Base-by-base conservation (phyloP, 2,329 filamentous ascomycete genomes). In the Pseudophaeomoniella oleicola region DNA sequence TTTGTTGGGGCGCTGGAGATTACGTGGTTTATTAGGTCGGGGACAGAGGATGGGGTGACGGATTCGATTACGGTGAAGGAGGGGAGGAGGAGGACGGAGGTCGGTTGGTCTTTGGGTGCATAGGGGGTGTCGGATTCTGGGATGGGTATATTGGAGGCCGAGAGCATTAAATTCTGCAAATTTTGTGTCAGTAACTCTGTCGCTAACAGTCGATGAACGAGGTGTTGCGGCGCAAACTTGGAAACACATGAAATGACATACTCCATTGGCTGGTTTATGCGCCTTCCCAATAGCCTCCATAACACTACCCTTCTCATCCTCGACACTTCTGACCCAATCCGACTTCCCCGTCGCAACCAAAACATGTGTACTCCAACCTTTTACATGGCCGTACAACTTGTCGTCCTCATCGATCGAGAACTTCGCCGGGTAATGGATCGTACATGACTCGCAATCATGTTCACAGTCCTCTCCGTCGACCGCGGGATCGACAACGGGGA, bases 281-380 rank as follows among this genome's bases (percentile, higher is more conserved):
- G 32, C 32, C 39, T 59, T 60, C 30, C 60, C 70, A 47, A 87
- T 71, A 2, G 81, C 82, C 62, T 85, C 67, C 82, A 88, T 88
- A 19, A 88, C 70, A 53, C 79, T 85, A 4, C 81, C 81, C 58
- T 82, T 78, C 65, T 96, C 90, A 52, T 96, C 82, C 39, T 73
- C 75, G 32, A 94, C 83, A 62, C 93, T 81, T 41, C 83, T 64
- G 52, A 88, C 81, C 90, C 90, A 98, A 59, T 98, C 90, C 16
- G 78, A 72, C 71, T 94, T 94, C 42, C 86, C 84, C n/a, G 90
- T 98, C 16, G 85, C 90, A 12, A 96, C 85, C 19, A 98, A 64
- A 42, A 94, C 55, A 59, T 98, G 90, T 14, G 86, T 90, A 50
- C 75, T 78, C 81, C 85, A 96, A 22, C 77, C 84, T 51, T 85